Evolutionary conservation across 768 basidiomycete genomes (phyloP).

Genomic region (Crassisporium funariophilum): DNA sequence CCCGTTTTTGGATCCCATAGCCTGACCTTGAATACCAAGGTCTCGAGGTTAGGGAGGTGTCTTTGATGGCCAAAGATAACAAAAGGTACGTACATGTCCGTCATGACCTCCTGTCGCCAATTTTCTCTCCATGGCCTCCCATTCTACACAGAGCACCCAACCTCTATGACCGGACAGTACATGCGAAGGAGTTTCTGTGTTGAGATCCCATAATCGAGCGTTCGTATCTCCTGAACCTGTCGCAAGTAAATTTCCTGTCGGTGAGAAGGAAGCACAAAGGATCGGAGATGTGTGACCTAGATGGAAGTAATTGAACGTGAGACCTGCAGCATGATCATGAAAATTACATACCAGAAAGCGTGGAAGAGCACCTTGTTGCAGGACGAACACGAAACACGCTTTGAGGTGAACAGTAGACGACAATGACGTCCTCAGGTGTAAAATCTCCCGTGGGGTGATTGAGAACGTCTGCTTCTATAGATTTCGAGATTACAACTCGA

Average conservation of each 20-base stretch:
- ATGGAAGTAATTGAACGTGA: constrained; percentile 6
- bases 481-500: constrained; percentile 81
- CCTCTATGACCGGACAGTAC: constrained; percentile 87
- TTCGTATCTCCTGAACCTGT: constrained; percentile 96
- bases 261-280: constrained; percentile 93
- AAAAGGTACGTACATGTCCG: constrained; percentile 64
- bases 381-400: constrained; percentile 94
- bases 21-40: constrained; percentile 52
- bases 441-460: constrained; percentile 70
- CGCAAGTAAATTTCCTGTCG: constrained; percentile 87
- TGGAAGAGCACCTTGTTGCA: constrained; percentile 92
- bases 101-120: constrained; percentile 95
- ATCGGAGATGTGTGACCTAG: constrained; percentile 91
- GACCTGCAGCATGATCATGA: neutral
- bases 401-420: constrained; percentile 91
- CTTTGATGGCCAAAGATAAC: neutral
- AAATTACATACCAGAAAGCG: constrained; percentile 69
- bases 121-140: constrained; percentile 91
- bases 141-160: constrained; percentile 97
- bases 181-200: constrained; percentile 90
- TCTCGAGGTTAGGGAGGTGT: neutral
- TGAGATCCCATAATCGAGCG: constrained; percentile 91
- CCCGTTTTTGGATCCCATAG: constrained; percentile 95
- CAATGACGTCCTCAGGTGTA: constrained; percentile 84
- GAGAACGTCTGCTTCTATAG: constrained; percentile 81